Percentiles rank a stretch among this genome's conserved stretches.
Conservation (phyloP, 2,329 filamentous ascomycete species). For the Claviceps quebecensis region DNA sequence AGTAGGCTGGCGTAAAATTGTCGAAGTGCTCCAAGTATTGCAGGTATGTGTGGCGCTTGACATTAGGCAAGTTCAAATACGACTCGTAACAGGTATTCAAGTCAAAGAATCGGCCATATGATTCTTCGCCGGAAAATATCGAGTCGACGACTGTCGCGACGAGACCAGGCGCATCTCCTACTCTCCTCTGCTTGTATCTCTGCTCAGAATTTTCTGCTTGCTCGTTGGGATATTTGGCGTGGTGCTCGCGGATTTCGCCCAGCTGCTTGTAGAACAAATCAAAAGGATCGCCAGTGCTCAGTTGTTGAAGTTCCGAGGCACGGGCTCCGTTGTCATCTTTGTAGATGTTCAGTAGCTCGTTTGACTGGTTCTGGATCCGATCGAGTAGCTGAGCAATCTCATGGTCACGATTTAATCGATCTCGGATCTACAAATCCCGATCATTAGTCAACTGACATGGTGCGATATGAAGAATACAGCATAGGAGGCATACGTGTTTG, state of each 20-base stretch:
- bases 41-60: constrained; percentile 75
- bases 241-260: constrained; percentile 69
- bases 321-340: constrained; percentile 59
- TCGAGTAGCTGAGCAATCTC: constrained; percentile 76
- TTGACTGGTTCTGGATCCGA: constrained; percentile 77
- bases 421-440: constrained; percentile 51
- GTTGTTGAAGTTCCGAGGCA: constrained; percentile 67
- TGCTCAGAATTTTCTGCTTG: constrained; percentile 89
- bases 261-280: constrained; percentile 85
- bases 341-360: constrained; percentile 70
- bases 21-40: constrained; percentile 92
- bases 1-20: constrained; percentile 59
- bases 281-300: constrained; percentile 75
- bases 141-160: constrained; percentile 61
- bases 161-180: constrained; percentile 49
- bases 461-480: background rate
- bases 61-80: constrained; percentile 77
- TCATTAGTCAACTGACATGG: constrained; percentile 11
- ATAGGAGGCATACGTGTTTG: constrained; percentile 51
- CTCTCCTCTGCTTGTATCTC: constrained; percentile 63
- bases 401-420: constrained; percentile 81
- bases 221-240: constrained; percentile 84
- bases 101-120: constrained; percentile 85
- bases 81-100: constrained; percentile 71
- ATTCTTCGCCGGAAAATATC: constrained; percentile 93